Conservation (phyloP, 495 filamentous ascomycete species). For the Thozetella sp. region DNA sequence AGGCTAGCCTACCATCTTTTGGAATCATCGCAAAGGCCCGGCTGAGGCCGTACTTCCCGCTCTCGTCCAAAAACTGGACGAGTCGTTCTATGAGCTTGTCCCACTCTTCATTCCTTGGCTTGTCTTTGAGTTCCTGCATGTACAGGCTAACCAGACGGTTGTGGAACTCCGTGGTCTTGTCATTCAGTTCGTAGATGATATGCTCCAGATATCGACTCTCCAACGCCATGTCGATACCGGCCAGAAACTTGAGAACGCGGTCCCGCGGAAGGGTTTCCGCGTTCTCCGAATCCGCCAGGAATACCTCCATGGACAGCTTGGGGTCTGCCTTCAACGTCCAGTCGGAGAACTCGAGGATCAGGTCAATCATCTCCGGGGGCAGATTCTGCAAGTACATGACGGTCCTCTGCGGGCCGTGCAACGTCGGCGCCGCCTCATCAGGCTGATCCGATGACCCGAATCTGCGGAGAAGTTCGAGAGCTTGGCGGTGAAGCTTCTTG, state of each 20-base stretch:
- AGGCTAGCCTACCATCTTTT: constrained; percentile 64
- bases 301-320: constrained; percentile 89
- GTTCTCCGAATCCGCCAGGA: constrained; percentile 91
- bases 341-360: constrained; percentile 87
- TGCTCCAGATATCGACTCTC: constrained; percentile 89
- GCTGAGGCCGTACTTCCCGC: constrained; percentile 76
- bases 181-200: constrained; percentile 83
- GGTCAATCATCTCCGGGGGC: constrained; percentile 82
- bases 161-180: constrained; percentile 83
- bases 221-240: constrained; percentile 65
- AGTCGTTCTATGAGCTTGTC: constrained; percentile 63
- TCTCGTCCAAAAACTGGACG: constrained; percentile 73
- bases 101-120: constrained; percentile 49
- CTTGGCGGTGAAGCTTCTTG: constrained; percentile 89
- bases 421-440: constrained; percentile 61
- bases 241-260: constrained; percentile 73
- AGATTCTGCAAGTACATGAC: constrained; percentile 90
- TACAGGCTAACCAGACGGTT: constrained; percentile 80
- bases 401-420: constrained; percentile 83
- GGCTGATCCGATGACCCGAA: constrained; percentile 77
- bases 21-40: constrained; percentile 76
- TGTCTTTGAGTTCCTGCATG: constrained; percentile 60
- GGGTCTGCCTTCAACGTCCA: constrained; percentile 81
- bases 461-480: constrained; percentile 76
- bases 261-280: constrained; percentile 85